Base-by-base conservation (phyloP, 129 eudicot species). In the Arctium minus region DNA sequence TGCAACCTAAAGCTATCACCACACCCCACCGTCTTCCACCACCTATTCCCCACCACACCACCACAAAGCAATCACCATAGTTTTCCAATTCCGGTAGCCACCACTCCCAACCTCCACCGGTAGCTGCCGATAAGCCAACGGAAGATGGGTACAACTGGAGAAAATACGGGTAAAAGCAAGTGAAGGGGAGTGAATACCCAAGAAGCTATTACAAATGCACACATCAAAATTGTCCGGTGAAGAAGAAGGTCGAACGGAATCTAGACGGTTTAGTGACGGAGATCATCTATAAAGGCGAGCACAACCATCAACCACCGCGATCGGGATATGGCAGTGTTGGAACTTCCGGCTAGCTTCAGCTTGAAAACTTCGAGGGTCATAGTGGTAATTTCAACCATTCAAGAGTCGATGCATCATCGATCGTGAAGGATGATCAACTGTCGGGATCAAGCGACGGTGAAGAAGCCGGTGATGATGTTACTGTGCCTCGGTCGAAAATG, bases 171-270 rank as follows among this genome's bases (percentile, higher is more conserved):
- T 0, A 22, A 0, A 22, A 22, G 27, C 27, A 22, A 22, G 27
- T 22, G 27, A 22, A 22, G 27, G 27, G 27, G 27, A 22, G 27
- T 22, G 27, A 22, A 22, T 22, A 22, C 27, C 27, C 27, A n/a
- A 85, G 98, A 79, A 94, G 98, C 80, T 94, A 94, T 79, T 94
- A 94, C 82, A 94, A 92, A 87, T 94, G 98, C 74, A 92, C 98
- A 1, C 89, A 92, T 83, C 79, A 89, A 36, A 89, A 80, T 70
- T 94, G 98, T 75, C 97, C 93, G 0, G 98, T 94, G 31, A 92
- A 87, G 86, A 94, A 94, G 86, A 92, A 92, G 87, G 98, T 94
- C 64, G 98, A 94, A 75, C 91, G 98, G 46, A 89, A 97, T 75
- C 88, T 89, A 56, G 98, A 94, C 40, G 97, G 97, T 83, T 88